Evolutionary conservation across 805 yeast genomes (phyloP).

Genomic region (Cyberlindnera xylosilytica): DNA sequence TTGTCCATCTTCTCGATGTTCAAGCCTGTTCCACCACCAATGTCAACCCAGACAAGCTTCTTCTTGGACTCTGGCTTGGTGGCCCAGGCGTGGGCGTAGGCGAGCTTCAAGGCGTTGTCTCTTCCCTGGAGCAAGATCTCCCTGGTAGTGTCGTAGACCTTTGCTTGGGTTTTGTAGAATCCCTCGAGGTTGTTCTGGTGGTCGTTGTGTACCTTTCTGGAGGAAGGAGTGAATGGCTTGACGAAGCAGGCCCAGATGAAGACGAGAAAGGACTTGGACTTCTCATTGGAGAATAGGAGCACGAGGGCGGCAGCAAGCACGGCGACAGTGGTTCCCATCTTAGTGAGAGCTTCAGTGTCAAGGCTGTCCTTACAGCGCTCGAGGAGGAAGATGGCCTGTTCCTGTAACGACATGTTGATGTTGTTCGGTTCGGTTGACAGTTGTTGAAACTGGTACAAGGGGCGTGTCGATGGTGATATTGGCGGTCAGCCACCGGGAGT

Average conservation of each 20-base stretch:
- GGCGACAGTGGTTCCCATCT: slow-evolving; percentile 1
- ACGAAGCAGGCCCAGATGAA: slow-evolving; percentile 35
- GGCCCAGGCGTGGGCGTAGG: slow-evolving; percentile 49
- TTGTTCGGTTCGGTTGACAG: too few species aligned
- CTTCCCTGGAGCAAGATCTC: slow-evolving; percentile 66
- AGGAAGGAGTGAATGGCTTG: slow-evolving; percentile 29
- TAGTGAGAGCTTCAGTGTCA: not conserved
- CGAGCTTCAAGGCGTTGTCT: slow-evolving; percentile 56
- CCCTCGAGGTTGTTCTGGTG: slow-evolving; percentile 44
- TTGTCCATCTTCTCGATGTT: slow-evolving; percentile 75
- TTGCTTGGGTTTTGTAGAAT: slow-evolving; percentile 76
- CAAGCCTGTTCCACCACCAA: slow-evolving; percentile 87
- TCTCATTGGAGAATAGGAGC: slow-evolving; percentile 16
- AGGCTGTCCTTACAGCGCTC: slow-evolving; percentile 6
- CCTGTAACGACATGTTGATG: slow-evolving; percentile 1
- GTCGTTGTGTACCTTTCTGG: slow-evolving; percentile 25
- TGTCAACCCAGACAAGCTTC: slow-evolving; percentile 67
- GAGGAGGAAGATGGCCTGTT: slow-evolving; percentile 3
- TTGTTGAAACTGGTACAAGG: slow-evolving; percentile 1
- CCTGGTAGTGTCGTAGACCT: slow-evolving; percentile 72
- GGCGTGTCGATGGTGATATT: not conserved
- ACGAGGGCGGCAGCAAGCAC: slow-evolving; percentile 6
- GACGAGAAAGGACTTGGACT: slow-evolving; percentile 22
- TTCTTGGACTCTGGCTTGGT: slow-evolving; percentile 27
- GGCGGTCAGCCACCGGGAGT: not conserved